phyloP scores from a whole-genome alignment of 2,329 filamentous ascomycete species.

The Berkeleyomyces basicola region DNA sequence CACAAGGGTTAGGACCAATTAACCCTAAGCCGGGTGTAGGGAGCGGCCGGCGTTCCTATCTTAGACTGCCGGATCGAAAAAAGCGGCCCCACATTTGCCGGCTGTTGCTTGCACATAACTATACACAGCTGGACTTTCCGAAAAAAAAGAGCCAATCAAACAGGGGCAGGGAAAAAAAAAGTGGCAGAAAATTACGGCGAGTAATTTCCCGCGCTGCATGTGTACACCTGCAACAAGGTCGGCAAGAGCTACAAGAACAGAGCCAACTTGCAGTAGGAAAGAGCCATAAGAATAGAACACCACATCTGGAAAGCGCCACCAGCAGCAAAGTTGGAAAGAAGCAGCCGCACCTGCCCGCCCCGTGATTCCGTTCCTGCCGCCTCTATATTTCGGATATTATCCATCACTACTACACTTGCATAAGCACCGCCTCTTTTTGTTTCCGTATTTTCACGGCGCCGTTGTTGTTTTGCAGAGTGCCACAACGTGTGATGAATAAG shows the following conservation, averaged over 20 bases:
- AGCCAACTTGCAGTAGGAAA: background rate
- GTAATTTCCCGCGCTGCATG: background rate
- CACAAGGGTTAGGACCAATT: background rate
- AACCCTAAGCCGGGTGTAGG: background rate
- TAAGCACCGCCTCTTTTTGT: too few relatives aligned
- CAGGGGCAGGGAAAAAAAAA: background rate
- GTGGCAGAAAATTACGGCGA: background rate
- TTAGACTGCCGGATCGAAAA: background rate
- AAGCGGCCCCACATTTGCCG: background rate
- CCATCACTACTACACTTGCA: too few relatives aligned
- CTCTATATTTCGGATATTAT: too few relatives aligned
- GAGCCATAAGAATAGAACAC: background rate
- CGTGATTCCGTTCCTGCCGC: background rate
- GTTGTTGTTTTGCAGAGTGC: too few relatives aligned
- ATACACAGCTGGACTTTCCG: background rate
- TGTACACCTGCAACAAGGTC: background rate
- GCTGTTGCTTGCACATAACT: background rate
- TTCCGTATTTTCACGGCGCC: too few relatives aligned
- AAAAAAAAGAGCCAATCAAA: background rate
- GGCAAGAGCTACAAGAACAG: background rate
- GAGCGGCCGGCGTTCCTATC: background rate
- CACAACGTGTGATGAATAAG: too few relatives aligned
- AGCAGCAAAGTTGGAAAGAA: background rate
- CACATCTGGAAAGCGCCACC: background rate
- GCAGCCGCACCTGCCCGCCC: background rate